These are phyloP conservation scores for Ceratobasidium sp. DNA, from an alignment of 1,284 basidiomycete species.

Conservation along the genomic window DNA sequence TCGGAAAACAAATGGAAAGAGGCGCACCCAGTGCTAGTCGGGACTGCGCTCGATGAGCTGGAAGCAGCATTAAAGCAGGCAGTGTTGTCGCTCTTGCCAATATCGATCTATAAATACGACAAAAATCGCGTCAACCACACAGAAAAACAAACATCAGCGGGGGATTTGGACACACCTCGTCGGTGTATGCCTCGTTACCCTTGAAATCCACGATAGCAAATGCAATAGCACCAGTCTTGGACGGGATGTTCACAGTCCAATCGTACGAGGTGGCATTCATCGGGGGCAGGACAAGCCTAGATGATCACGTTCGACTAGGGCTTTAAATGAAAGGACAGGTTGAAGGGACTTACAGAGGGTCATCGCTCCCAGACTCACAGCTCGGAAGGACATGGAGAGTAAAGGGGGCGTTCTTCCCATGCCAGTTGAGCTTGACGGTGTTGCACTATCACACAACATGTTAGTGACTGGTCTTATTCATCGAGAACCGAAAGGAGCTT, in stretches of 20 bases:
- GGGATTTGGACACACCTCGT: background rate
- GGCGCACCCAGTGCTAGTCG: background rate
- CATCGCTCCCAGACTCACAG: conserved; percentile 16
- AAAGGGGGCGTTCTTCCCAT: conserved; percentile 31
- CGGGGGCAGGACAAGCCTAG: conserved; percentile 16
- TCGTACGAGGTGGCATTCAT: conserved; percentile 26
- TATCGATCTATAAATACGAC: conserved; percentile 10
- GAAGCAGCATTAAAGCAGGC: conserved; percentile 22
- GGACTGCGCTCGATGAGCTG: background rate
- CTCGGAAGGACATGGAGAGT: conserved; percentile 24
- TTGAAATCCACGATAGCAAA: conserved; percentile 25
- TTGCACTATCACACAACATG: conserved; percentile 1
- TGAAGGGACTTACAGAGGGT: conserved; percentile 18
- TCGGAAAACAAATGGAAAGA: background rate
- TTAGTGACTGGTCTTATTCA: background rate
- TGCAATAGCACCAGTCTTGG: conserved; percentile 18
- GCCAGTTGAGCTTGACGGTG: conserved; percentile 19
- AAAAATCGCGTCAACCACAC: background rate
- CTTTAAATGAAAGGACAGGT: background rate
- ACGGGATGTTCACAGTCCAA: conserved; percentile 33
- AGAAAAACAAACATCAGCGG: background rate
- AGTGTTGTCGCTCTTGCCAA: conserved; percentile 9
- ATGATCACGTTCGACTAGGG: background rate
- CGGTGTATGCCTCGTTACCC: conserved; percentile 34
- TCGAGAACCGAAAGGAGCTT: background rate